phyloP scores from a whole-genome alignment of 768 basidiomycete genomes.

The Tylopilus balloui region DNA sequence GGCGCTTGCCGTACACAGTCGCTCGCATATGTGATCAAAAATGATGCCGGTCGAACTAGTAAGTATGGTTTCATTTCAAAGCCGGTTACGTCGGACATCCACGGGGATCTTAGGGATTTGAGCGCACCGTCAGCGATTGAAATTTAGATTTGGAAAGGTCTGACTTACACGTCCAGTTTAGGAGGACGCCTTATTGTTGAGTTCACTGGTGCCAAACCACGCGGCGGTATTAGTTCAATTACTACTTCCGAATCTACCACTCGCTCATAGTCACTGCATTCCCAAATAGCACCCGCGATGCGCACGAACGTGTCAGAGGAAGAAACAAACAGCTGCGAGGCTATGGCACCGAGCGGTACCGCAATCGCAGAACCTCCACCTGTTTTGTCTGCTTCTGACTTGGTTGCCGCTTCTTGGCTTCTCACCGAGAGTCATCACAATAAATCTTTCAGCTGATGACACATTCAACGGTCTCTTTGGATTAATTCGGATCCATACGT shows the following conservation, averaged over 20 bases:
- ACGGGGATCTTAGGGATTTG: conserved; percentile 13
- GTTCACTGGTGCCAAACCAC: background rate
- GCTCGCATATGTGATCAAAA: background rate
- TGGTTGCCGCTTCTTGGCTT: conserved; percentile 5
- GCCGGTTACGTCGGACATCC: background rate
- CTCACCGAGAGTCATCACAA: conserved; percentile 1
- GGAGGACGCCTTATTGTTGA: background rate
- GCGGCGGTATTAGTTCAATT: background rate
- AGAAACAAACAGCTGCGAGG: background rate
- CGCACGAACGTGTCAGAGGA: conserved; percentile 5
- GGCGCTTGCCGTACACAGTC: conserved; percentile 3
- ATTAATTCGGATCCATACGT: background rate
- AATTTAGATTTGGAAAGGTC: background rate
- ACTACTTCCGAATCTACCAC: background rate
- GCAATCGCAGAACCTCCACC: conserved; percentile 2
- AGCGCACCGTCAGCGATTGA: background rate
- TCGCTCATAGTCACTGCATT: background rate
- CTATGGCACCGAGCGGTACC: conserved; percentile 10
- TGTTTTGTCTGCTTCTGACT: conserved; percentile 16
- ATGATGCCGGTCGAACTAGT: background rate
- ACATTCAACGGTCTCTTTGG: background rate
- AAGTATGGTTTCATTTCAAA: conserved; percentile 7
- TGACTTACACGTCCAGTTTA: conserved; percentile 1
- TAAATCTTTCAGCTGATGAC: background rate
- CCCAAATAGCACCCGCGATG: conserved; percentile 13